Evolutionary conservation across 2,329 filamentous ascomycete genomes (phyloP), one percentile per base, ranked within the genome.

Genomic region (Huntiella savannae): DNA sequence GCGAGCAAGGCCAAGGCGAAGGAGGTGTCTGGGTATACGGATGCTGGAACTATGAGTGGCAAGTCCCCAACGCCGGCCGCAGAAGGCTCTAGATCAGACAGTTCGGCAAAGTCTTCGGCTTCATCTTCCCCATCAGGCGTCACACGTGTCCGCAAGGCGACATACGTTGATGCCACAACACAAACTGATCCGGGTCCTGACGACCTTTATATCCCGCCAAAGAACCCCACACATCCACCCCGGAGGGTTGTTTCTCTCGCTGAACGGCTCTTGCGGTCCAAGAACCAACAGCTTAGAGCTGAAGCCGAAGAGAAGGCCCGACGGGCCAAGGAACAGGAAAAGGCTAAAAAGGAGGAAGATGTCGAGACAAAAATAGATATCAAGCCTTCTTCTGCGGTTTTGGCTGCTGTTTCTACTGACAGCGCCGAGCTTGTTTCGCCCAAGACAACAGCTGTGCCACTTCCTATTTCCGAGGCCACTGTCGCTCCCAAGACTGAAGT

Each of bases 151-250:
- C 43, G 43, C 4, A 43, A 49, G 19, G 40, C 47, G 15, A 46
- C 47, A 4, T 76, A 76, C 52, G 59, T 65, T 43, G 68, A 75
- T 53, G 67, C 61, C 7, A 57, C 60, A 4, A 64, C 71, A 2
- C 73, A 77, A 53, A 76, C 73, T 0, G 72, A 75, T 28, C 63
- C 66, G 0, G 68, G 70, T 1, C 62, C 66, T 32, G 69, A 67
- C 11, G 67, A 68, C 49, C 73, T 69, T 69, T 73, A 67, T 50
- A 69, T 65, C 50, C 59, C 60, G 28, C 52, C 56, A 1, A 54
- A 49, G 4, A 57, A 58, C 40, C 55, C 60, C 0, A 56, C 61
- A 0, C 63, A 61, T 35, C 60, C 62, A 1, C 69, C 60, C 51
- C 68, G 66, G 43, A 63, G 66, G 32, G 62, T 75, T 10, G 64